These are phyloP conservation scores for Crithidia acanthocephali DNA, from an alignment of 208 protist genomes.

Conservation along the genomic window DNA sequence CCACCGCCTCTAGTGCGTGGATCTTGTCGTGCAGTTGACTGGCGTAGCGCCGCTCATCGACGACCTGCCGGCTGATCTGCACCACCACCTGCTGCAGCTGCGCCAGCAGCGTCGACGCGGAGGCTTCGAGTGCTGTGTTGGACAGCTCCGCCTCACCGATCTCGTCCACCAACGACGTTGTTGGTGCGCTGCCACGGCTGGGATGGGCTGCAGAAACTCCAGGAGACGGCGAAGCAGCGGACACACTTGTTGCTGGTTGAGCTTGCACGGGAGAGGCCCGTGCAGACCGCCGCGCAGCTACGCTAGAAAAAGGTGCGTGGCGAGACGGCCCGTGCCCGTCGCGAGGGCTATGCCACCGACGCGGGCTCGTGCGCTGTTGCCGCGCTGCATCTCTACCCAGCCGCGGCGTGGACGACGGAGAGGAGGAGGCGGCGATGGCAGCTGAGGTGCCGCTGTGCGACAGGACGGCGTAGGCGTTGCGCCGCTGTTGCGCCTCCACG, in stretches of 20 bases:
- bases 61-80: slow-evolving; percentile 42
- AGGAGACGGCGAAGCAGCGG: not conserved
- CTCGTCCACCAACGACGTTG: not conserved
- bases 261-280: not conserved
- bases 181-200: not conserved
- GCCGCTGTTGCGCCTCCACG: slow-evolving; percentile 9
- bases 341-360: not conserved
- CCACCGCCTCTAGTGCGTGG: slow-evolving; percentile 35
- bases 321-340: not conserved
- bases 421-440: not conserved
- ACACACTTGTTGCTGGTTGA: not conserved
- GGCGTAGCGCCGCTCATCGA: slow-evolving; percentile 40
- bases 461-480: too few relatives aligned
- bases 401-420: not conserved
- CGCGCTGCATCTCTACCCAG: not conserved
- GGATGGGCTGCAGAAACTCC: not conserved
- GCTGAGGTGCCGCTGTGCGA: not conserved
- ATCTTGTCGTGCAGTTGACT: slow-evolving; percentile 39
- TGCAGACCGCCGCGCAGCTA: not conserved
- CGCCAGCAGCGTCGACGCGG: slow-evolving; percentile 35
- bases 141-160: not conserved
- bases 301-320: not conserved
- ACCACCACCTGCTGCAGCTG: slow-evolving; percentile 58
- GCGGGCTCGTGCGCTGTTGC: not conserved
- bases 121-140: slow-evolving; percentile 15